Evolutionary conservation across 2,329 filamentous ascomycete genomes (phyloP).

Genomic region (Bimuria novae-zelandiae): DNA sequence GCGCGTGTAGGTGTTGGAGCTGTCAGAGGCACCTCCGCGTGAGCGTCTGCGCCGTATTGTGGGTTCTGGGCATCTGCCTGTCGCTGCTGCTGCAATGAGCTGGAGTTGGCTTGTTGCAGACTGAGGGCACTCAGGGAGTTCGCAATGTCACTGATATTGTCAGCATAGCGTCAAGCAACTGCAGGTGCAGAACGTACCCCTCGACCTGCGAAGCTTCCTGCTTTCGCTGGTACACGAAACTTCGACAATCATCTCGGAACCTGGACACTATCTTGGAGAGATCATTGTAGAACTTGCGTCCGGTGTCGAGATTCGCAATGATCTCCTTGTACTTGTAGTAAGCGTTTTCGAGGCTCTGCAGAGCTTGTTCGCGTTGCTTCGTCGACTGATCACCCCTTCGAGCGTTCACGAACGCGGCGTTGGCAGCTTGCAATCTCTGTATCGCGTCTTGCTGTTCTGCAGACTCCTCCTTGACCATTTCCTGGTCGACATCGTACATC

Average conservation of each 20-base stretch:
- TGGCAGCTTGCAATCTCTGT: slow-evolving; percentile 72
- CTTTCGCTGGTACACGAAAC: slow-evolving; percentile 79
- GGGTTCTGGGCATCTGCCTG: slow-evolving; percentile 61
- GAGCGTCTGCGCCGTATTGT: slow-evolving; percentile 56
- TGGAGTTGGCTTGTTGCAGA: slow-evolving; percentile 51
- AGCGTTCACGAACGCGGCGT: slow-evolving; percentile 76
- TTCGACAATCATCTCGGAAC: slow-evolving; percentile 79
- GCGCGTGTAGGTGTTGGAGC: slow-evolving; percentile 49
- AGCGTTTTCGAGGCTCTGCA: slow-evolving; percentile 87
- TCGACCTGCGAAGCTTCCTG: slow-evolving; percentile 81
- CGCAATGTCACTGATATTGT: slow-evolving; percentile 56
- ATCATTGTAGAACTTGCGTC: slow-evolving; percentile 96
- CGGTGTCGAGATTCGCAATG: slow-evolving; percentile 86
- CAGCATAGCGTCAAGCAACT: not conserved
- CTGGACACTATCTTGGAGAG: slow-evolving; percentile 82
- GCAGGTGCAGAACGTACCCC: slow-evolving; percentile 57
- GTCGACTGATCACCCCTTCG: slow-evolving; percentile 68
- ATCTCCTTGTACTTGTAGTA: slow-evolving; percentile 98
- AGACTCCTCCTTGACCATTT: slow-evolving; percentile 71
- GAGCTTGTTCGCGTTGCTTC: slow-evolving; percentile 78
- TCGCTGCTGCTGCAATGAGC: slow-evolving; percentile 50
- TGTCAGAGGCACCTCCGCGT: slow-evolving; percentile 61
- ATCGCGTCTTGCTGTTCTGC: slow-evolving; percentile 76
- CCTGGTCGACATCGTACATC: slow-evolving; percentile 78
- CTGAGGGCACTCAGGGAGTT: slow-evolving; percentile 64